A percentile compares a stretch with the other conserved stretches of the same genome.
Conservation (phyloP, 306 rosid species). For the Acacia confusa region DNA sequence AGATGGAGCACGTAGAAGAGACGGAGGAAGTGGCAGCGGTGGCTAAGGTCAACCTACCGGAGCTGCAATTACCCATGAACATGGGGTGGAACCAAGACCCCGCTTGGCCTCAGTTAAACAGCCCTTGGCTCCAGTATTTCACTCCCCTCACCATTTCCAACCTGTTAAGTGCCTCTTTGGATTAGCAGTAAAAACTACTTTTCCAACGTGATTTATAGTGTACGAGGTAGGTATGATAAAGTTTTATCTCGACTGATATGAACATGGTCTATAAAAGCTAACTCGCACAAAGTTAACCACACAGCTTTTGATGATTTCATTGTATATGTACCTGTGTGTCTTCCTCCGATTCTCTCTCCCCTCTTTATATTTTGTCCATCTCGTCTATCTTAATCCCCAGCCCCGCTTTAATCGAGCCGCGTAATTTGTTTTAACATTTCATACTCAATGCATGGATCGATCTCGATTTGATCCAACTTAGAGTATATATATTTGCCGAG, state of each 20-base stretch:
- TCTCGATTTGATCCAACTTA: neutral
- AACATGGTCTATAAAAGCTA: no score
- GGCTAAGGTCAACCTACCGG: slow-evolving; percentile 49
- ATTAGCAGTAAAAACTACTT: no score
- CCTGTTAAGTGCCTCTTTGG: slow-evolving; percentile 39
- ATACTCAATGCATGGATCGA: neutral
- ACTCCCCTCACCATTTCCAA: slow-evolving; percentile 57
- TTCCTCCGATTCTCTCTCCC: neutral
- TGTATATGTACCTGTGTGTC: neutral
- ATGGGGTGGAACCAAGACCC: slow-evolving; percentile 81
- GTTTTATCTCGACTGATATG: no score
- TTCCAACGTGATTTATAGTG: no score
- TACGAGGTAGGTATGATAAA: no score
- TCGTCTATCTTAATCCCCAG: no score
- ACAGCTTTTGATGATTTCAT: neutral
- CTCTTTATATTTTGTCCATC: neutral
- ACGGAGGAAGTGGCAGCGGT: neutral
- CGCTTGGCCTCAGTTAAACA: slow-evolving; percentile 65
- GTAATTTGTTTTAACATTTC: neutral
- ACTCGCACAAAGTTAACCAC: no score
- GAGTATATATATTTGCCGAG: neutral
- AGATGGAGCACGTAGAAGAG: slow-evolving; percentile 45
- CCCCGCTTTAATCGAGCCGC: no score
- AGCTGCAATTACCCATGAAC: slow-evolving; percentile 58
- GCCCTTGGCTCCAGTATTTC: slow-evolving; percentile 80